Conservation (phyloP, 2,329 filamentous ascomycete species). For the Penicillium sumatraense region DNA sequence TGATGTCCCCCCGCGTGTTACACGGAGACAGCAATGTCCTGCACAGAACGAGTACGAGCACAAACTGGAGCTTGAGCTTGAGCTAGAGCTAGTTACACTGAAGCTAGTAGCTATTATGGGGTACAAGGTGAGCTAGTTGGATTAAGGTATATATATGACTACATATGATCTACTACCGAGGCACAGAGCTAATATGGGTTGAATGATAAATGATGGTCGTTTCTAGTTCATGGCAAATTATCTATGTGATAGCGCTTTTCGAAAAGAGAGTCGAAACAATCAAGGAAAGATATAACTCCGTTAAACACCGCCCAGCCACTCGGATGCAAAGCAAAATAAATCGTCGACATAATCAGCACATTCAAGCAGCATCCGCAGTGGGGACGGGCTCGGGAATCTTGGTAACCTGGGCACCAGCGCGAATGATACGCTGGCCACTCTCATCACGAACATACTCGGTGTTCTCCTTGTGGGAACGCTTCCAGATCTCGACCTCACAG, state of each 20-base stretch:
- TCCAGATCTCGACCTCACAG: slow-evolving; percentile 92
- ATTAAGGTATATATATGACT: no score
- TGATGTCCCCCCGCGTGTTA: background rate
- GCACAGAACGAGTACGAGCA: no score
- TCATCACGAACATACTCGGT: slow-evolving; percentile 79
- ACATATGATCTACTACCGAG: background rate
- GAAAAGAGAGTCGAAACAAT: slow-evolving; percentile 10
- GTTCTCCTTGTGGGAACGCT: slow-evolving; percentile 80
- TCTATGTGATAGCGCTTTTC: slow-evolving; percentile 29
- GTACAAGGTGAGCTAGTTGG: no score
- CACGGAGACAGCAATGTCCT: background rate
- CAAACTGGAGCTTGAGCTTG: no score
- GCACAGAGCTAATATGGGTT: no score
- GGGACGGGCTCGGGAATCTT: slow-evolving; percentile 78
- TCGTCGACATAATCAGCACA: slow-evolving; percentile 12
- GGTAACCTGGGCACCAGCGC: slow-evolving; percentile 84
- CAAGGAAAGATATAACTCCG: slow-evolving; percentile 16
- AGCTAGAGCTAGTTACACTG: no score
- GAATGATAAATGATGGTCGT: slow-evolving; percentile 22
- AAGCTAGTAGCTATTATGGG: no score
- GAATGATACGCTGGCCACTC: slow-evolving; percentile 78
- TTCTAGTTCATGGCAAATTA: slow-evolving; percentile 34
- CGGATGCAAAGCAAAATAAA: slow-evolving; percentile 30
- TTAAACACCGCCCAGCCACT: slow-evolving; percentile 22
- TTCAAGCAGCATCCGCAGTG: slow-evolving; percentile 76